phyloP scores from a whole-genome alignment of 129 eudicot species.

The Heracleum sosnowskyi region DNA sequence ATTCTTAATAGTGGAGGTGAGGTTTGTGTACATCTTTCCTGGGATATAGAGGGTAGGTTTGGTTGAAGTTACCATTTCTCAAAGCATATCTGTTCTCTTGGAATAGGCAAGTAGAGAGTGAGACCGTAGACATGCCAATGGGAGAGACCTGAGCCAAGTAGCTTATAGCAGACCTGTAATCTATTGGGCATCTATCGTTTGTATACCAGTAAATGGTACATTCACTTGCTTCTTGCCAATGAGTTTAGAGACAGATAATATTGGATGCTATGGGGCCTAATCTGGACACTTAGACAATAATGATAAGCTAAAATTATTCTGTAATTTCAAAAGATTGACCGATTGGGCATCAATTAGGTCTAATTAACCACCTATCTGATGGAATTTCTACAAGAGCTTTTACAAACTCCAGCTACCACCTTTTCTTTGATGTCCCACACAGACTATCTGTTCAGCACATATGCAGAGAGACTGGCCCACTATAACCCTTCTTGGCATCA shows the following conservation, averaged over 20 bases:
- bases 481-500: neutral
- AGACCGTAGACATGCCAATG: neutral
- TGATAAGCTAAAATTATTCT: neutral
- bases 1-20: slow-evolving; percentile 1
- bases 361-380: neutral
- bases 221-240: neutral
- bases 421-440: neutral
- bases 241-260: neutral
- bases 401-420: neutral
- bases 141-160: neutral
- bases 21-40: neutral
- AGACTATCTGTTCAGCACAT: neutral
- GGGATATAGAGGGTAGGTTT: neutral
- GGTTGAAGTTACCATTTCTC: neutral
- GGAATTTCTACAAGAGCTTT: neutral
- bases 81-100: neutral
- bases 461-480: neutral
- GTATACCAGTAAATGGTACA: neutral
- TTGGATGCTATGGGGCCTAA: neutral
- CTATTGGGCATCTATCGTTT: neutral
- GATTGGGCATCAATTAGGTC: neutral
- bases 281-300: neutral
- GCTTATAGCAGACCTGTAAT: neutral
- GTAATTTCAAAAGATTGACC: neutral
- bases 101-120: neutral